Conservation (phyloP, 1,284 basidiomycete genomes). For the Tilletia caries region DNA sequence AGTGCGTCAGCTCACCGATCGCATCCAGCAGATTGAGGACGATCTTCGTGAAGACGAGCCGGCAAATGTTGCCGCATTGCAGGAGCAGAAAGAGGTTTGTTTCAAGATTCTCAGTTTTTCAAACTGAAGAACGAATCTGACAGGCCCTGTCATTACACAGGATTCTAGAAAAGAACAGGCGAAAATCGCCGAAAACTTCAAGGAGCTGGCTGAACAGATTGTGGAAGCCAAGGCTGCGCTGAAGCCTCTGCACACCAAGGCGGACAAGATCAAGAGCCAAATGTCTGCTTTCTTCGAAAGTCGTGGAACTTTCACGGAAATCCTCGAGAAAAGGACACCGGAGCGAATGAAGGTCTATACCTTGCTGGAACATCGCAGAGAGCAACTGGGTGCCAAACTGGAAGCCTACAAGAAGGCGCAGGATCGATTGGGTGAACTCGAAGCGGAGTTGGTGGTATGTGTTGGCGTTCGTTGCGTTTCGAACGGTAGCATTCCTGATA, state of each 20-base stretch:
- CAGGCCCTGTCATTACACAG: neutral
- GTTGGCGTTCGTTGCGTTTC: neutral
- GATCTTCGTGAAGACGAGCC: conserved; percentile 73
- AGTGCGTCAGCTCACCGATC: conserved; percentile 38
- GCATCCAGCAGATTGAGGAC: conserved; percentile 58
- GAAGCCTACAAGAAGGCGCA: conserved; percentile 38
- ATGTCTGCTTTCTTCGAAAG: conserved; percentile 27
- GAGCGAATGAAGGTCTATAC: neutral
- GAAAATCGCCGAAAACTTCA: neutral
- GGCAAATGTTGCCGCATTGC: conserved; percentile 66
- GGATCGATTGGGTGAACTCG: conserved; percentile 44
- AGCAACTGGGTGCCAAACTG: conserved; percentile 55
- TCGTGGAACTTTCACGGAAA: conserved; percentile 2
- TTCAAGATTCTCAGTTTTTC: too few relatives aligned
- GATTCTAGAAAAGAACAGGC: neutral
- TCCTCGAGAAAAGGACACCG: neutral
- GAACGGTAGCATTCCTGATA: conserved; percentile 11
- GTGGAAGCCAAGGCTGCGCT: conserved; percentile 1
- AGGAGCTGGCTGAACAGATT: conserved; percentile 15
- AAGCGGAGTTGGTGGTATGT: conserved; percentile 64
- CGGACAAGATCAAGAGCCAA: conserved; percentile 31
- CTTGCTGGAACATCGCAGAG: neutral
- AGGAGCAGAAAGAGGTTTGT: conserved; percentile 56
- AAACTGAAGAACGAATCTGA: neutral
- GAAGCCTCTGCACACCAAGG: conserved; percentile 31